Evolutionary conservation across 2,329 filamentous ascomycete species (phyloP).

Genomic region (Aspergillus quadrilineatus): DNA sequence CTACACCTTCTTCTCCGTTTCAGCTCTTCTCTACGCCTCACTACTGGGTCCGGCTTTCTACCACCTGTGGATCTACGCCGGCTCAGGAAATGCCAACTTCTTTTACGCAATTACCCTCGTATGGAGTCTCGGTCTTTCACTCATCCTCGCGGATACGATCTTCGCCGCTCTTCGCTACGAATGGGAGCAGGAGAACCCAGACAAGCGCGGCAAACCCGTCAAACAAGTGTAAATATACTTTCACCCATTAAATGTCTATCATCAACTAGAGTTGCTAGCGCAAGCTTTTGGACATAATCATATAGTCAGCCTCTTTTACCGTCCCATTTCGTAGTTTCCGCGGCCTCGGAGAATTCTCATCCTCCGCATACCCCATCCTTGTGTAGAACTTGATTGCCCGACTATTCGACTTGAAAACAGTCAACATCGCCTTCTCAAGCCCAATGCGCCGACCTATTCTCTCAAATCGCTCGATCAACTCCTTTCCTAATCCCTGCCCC

Average conservation of each 20-base stretch:
- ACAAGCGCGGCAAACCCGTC: slow-evolving; percentile 84
- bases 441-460: slow-evolving; percentile 47
- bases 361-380: slow-evolving; percentile 51
- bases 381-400: slow-evolving; percentile 52
- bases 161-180: slow-evolving; percentile 90
- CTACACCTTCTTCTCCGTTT: slow-evolving; percentile 83
- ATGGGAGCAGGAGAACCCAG: slow-evolving; percentile 87
- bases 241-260: neutral
- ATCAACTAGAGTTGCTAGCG: neutral
- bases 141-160: slow-evolving; percentile 81
- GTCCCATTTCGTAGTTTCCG: slow-evolving; percentile 51
- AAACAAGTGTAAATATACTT: slow-evolving; percentile 66
- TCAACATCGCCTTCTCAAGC: slow-evolving; percentile 60
- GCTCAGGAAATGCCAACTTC: slow-evolving; percentile 97
- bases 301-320: slow-evolving; percentile 51
- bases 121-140: slow-evolving; percentile 86
- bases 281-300: slow-evolving; percentile 53
- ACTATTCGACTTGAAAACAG: slow-evolving; percentile 56
- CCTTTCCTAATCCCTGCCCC: slow-evolving; percentile 52
- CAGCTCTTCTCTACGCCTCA: slow-evolving; percentile 80
- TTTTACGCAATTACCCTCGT: slow-evolving; percentile 99
- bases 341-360: slow-evolving; percentile 54
- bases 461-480: slow-evolving; percentile 52
- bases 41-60: slow-evolving; percentile 94
- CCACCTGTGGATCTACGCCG: slow-evolving; percentile 96